Evolutionary conservation across 139 green algal species (phyloP).

Genomic region (Picochlorum sp.): DNA sequence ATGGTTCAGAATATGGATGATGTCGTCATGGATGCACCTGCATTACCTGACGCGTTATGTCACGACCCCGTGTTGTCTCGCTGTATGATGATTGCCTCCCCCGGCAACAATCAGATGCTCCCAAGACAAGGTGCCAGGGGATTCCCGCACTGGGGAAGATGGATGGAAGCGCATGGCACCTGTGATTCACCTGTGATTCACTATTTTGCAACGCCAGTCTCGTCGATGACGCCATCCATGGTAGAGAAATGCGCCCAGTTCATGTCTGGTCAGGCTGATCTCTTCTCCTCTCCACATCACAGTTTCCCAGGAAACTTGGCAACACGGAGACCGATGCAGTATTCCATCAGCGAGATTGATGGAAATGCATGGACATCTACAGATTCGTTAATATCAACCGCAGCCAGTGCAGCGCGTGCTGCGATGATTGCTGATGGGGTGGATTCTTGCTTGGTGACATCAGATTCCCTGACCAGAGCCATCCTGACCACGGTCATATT

Average conservation of each 20-base stretch:
- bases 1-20: constrained; percentile 47
- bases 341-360: background rate
- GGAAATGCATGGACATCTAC: background rate
- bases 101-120: constrained; percentile 33
- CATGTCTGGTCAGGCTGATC: constrained; percentile 1
- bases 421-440: background rate
- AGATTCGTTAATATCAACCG: constrained; percentile 24
- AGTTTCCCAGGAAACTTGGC: constrained; percentile 32
- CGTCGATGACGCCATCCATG: background rate
- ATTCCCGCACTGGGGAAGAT: constrained; percentile 48
- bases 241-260: background rate
- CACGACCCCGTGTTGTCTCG: constrained; percentile 32
- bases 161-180: constrained; percentile 31
- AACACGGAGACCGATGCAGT: constrained; percentile 6
- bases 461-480: constrained; percentile 23
- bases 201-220: background rate
- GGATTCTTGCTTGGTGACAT: background rate
- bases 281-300: background rate
- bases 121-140: constrained; percentile 32
- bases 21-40: constrained; percentile 54
- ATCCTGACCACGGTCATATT: constrained; percentile 35
- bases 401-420: constrained; percentile 3
- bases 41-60: constrained; percentile 58
- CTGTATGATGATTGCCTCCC: constrained; percentile 36
- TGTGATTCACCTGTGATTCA: background rate